A percentile compares a stretch with the other conserved stretches of the same genome.
These are phyloP conservation scores for Lentinula sp. DNA, from an alignment of 768 basidiomycete species.

Conservation along the genomic window DNA sequence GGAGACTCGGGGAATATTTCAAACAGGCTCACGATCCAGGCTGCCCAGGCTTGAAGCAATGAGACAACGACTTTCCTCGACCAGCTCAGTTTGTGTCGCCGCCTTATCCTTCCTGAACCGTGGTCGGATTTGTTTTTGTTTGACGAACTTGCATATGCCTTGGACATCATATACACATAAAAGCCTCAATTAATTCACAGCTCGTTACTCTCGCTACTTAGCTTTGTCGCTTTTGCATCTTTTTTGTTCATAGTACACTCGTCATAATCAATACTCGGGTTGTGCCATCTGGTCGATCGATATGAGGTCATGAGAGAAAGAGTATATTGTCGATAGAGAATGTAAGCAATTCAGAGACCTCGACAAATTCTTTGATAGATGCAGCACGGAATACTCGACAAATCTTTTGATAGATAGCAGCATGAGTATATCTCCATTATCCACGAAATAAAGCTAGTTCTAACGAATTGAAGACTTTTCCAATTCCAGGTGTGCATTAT, in stretches of 20 bases:
- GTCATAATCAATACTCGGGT: too few species aligned
- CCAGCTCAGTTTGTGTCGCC: too few species aligned
- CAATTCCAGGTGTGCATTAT: background rate
- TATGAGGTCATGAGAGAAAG: too few species aligned
- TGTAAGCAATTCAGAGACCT: too few species aligned
- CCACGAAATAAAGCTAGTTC: too few species aligned
- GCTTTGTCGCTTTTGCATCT: background rate
- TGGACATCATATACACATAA: background rate
- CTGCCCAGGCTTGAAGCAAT: background rate
- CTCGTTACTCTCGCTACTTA: background rate
- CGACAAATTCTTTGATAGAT: too few species aligned
- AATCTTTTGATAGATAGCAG: too few species aligned
- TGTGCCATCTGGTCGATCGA: too few species aligned
- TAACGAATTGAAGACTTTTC: background rate
- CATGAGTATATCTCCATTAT: too few species aligned
- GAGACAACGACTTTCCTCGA: too few species aligned
- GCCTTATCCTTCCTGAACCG: background rate
- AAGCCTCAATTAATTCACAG: background rate
- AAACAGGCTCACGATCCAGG: constrained; percentile 11
- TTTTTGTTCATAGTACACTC: background rate
- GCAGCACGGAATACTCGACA: too few species aligned
- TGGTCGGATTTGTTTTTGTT: background rate
- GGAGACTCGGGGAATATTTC: constrained; percentile 40
- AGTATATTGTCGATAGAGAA: too few species aligned
- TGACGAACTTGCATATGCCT: background rate